A percentile compares a stretch with the other conserved stretches of the same genome.
These are phyloP conservation scores for Xylaria acuta DNA, from an alignment of 495 filamentous ascomycete genomes.

Conservation along the genomic window DNA sequence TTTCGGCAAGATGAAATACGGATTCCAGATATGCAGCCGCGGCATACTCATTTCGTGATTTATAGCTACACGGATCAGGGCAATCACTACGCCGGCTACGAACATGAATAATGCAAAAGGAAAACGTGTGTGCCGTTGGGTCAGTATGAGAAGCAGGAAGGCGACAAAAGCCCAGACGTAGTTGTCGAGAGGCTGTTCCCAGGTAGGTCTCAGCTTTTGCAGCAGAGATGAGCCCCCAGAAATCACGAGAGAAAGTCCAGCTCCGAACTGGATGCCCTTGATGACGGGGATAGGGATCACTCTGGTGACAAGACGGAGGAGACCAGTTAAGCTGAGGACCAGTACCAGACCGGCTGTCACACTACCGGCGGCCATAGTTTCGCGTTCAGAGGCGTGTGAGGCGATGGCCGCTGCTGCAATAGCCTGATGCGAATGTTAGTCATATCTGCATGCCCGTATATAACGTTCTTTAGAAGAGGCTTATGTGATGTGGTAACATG, in stretches of 20 bases:
- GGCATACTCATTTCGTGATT: slow-evolving; percentile 45
- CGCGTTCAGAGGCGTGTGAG: slow-evolving; percentile 63
- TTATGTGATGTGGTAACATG: not conserved
- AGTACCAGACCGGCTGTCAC: slow-evolving; percentile 75
- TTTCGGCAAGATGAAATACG: slow-evolving; percentile 50
- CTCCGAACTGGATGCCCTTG: slow-evolving; percentile 93
- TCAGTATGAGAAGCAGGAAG: slow-evolving; percentile 71
- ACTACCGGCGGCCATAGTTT: slow-evolving; percentile 80
- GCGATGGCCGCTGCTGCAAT: slow-evolving; percentile 87
- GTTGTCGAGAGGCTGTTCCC: slow-evolving; percentile 71
- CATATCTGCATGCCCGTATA: slow-evolving; percentile 8
- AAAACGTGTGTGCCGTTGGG: slow-evolving; percentile 62
- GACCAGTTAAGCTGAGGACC: slow-evolving; percentile 75
- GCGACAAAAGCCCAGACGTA: slow-evolving; percentile 71
- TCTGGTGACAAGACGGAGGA: slow-evolving; percentile 71
- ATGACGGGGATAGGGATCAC: slow-evolving; percentile 83
- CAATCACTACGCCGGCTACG: slow-evolving; percentile 64
- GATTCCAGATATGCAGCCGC: slow-evolving; percentile 58
- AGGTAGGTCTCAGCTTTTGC: slow-evolving; percentile 56
- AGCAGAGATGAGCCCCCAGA: slow-evolving; percentile 72
- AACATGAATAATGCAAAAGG: slow-evolving; percentile 82
- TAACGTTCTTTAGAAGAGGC: not conserved
- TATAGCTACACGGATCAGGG: slow-evolving; percentile 48
- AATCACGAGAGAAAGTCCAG: slow-evolving; percentile 79
- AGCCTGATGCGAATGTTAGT: slow-evolving; percentile 59